Conservation (phyloP, 1,284 basidiomycete species). For the Puccinia novopanici region DNA sequence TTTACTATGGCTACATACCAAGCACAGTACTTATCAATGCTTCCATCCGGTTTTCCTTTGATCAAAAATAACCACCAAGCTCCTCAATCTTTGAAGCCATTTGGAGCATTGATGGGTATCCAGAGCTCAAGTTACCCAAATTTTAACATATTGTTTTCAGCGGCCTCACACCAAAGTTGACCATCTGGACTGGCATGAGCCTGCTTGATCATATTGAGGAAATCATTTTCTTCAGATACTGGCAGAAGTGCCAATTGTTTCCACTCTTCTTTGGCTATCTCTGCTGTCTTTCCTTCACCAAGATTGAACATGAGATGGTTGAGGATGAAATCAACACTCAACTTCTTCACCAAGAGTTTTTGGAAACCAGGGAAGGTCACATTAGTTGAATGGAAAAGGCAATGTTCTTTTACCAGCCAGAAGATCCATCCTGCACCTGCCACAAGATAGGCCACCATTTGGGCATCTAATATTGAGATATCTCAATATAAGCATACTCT, state of each 20-base stretch:
- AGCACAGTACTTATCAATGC: neutral
- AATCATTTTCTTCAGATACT: neutral
- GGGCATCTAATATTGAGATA: no score
- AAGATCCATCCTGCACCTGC: neutral
- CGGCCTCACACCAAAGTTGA: neutral
- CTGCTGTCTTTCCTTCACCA: neutral
- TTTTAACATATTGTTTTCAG: neutral
- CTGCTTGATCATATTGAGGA: neutral
- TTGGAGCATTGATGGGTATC: neutral
- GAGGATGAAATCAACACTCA: neutral
- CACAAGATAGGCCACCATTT: neutral
- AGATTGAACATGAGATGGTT: neutral
- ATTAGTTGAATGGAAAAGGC: neutral
- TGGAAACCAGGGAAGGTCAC: neutral
- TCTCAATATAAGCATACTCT: no score
- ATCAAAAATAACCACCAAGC: no score
- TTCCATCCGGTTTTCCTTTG: no score
- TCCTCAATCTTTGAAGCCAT: neutral
- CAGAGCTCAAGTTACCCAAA: neutral
- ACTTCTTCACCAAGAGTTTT: neutral
- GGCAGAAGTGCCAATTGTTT: neutral
- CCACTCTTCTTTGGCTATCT: neutral
- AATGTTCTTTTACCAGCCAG: no score
- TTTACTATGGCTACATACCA: constrained; percentile 12
- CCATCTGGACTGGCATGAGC: neutral